A percentile compares a stretch with the other conserved stretches of the same genome.
Evolutionary conservation across 345 rosid species (phyloP).

Genomic region (Citrus glauca): DNA sequence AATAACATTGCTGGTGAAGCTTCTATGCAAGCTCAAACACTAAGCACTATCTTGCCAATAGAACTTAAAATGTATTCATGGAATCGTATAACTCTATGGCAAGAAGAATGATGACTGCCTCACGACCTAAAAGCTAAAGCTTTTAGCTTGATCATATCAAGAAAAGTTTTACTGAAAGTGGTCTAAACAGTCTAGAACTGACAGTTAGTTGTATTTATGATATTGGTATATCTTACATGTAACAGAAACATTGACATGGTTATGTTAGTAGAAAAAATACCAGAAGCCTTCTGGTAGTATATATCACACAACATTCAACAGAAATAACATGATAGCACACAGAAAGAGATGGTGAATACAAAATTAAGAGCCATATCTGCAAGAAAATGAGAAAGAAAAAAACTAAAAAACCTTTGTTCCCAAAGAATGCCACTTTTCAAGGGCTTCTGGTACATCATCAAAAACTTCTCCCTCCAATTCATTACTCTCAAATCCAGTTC

Average conservation of each 20-base stretch:
- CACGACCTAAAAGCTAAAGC: background rate
- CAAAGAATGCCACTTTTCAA: constrained; percentile 79
- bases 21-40: no score
- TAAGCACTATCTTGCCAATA: background rate
- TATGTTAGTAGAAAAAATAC: background rate
- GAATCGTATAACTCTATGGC: background rate
- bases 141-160: background rate
- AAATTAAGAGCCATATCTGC: background rate
- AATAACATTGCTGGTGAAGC: background rate
- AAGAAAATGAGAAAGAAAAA: background rate
- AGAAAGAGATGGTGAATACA: background rate
- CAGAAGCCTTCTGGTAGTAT: background rate
- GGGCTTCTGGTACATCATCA: constrained; percentile 81
- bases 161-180: background rate
- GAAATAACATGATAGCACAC: background rate
- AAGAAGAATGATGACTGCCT: background rate
- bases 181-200: background rate
- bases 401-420: constrained; percentile 64
- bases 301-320: background rate
- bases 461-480: constrained; percentile 80
- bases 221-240: background rate
- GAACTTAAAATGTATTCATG: background rate
- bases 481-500: constrained; percentile 68
- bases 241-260: background rate
- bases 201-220: background rate